Base-by-base conservation (phyloP, 148 eudicot genomes). In the Rhododendron molle region DNA sequence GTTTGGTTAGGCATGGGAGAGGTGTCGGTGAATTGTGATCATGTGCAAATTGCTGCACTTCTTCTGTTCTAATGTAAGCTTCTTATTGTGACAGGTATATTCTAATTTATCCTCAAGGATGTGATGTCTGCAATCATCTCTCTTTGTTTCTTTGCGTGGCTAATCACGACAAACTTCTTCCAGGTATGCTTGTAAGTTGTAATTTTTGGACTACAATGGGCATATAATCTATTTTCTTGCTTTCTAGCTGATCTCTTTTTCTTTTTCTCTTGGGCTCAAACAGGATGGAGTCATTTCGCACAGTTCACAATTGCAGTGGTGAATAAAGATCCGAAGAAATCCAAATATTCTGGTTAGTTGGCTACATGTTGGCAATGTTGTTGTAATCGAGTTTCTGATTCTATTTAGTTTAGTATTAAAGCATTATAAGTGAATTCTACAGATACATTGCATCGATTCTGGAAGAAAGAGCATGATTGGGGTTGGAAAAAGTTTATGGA, bases 391-490 rank as follows among this genome's bases (percentile, higher is more conserved):
- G 81, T 34, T 78, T 60, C 76, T 40, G 28, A 73, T 83, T 67
- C 80, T 84, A n/a, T 76, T 81, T 34, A 34, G 40, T 56, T 72
- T 23, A 47, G 21, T 38, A 62, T 81, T 73, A 18, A 78, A 79
- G 34, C 12, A 60, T 74, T 78, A 47, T 58, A 81, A 73, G 18
- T 80, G 56, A 50, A 67, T 38, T 54, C 80, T 71, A 80, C 91
- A 96, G 99, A 96, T 89, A 94, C 99, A 60, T 88, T 96, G 74
- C 99, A 96, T 82, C 96, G 97, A 36, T 95, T 96, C 83, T 92
- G 97, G 95, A 96, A 96, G 91, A 96, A 96, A 85, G 99, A 96
- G 93, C 99, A 96, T 90, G 99, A 96, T 52, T 96, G 99, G 99
- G 99, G 98, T 26, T 96, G 99, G 98, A 94, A 96, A 90, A 96